phyloP scores from a whole-genome alignment of 169 alveolate species.

The Plasmodium falciparum region DNA sequence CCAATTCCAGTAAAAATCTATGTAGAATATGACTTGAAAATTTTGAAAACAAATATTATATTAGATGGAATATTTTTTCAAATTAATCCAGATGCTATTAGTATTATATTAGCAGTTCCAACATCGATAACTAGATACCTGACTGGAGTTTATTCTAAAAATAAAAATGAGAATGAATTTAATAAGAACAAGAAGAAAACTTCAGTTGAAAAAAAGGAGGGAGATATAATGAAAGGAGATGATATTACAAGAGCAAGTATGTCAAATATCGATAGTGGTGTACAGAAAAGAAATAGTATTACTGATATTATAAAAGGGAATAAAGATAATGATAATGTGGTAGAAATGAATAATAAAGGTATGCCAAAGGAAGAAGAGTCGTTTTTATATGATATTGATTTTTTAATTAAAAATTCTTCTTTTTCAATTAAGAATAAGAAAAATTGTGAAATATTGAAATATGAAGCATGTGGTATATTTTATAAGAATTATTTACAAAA shows the following conservation, averaged over 20 bases:
- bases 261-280: not conserved
- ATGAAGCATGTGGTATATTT: slow-evolving; percentile 76
- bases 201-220: slow-evolving; percentile 25
- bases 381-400: slow-evolving; percentile 69
- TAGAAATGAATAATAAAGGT: not conserved
- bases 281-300: not conserved
- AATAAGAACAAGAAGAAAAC: slow-evolving; percentile 15
- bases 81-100: slow-evolving; percentile 86
- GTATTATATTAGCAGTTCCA: slow-evolving; percentile 85
- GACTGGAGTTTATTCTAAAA: slow-evolving; percentile 71
- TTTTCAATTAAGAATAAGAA: slow-evolving; percentile 73
- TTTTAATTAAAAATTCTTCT: slow-evolving; percentile 64
- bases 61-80: slow-evolving; percentile 88
- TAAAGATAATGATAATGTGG: not conserved
- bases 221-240: slow-evolving; percentile 7
- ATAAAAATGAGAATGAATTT: slow-evolving; percentile 28
- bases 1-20: slow-evolving; percentile 78
- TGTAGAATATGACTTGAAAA: slow-evolving; percentile 66
- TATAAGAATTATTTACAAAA: slow-evolving; percentile 72
- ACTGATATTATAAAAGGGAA: slow-evolving; percentile 3
- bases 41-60: slow-evolving; percentile 62
- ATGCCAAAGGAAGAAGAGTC: slow-evolving; percentile 52
- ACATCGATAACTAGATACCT: slow-evolving; percentile 81
- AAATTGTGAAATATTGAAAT: slow-evolving; percentile 49
- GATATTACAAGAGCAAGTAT: slow-evolving; percentile 7